Base-by-base conservation (phyloP, 768 basidiomycete genomes). In the Hygrocybe coccinea region DNA sequence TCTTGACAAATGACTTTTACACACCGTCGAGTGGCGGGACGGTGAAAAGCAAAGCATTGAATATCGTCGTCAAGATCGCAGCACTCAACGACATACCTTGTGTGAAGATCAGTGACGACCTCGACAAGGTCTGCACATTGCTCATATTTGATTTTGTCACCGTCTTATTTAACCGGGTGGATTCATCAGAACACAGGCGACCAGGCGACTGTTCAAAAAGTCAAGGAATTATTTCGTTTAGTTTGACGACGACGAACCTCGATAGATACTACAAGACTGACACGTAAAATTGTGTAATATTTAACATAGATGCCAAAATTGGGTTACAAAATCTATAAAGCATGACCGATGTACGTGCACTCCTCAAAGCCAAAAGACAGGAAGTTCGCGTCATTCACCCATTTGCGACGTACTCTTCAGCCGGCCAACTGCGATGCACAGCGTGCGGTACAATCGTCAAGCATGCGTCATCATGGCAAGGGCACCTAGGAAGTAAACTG, bases 61-160 rank as follows among this genome's bases (percentile, higher is more conserved):
- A 95, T 65, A 97, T 98, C 66, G 95, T 99, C 48, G 94, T 97
- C 73, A 97, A 97, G 65, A 76, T 99, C 8, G 79, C 82, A 37
- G 79, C 82, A 44, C 85, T 97, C 11, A 76, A 90, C 63, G 80
- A 79, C 9, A 76, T 76, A 55, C 83, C 85, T 1, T 95, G 93
- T 60, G 83, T 98, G 61, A 98, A 99, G 72, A 83, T 99, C 62
- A 94, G 91, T 54, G 97, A 97, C 68, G 95, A 98, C 64, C 66
- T 86, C 53, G 86, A 76, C 8, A 99, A 98, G 82, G 80, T 77
- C 59, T 43, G 65, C 55, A n/a, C 14, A 45, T 6, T n/a, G 29
- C 9, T 19, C 21, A 29, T 17, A 2, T 52, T 15, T 56, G 36
- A 17, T n/a, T 39, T 25, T 49, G 17, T 17, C 17, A 29, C 29